A percentile compares a stretch with the other conserved stretches of the same genome.
These are phyloP conservation scores for Picea sitchensis DNA, from an alignment of 75 land plant species.

Conservation along the genomic window DNA sequence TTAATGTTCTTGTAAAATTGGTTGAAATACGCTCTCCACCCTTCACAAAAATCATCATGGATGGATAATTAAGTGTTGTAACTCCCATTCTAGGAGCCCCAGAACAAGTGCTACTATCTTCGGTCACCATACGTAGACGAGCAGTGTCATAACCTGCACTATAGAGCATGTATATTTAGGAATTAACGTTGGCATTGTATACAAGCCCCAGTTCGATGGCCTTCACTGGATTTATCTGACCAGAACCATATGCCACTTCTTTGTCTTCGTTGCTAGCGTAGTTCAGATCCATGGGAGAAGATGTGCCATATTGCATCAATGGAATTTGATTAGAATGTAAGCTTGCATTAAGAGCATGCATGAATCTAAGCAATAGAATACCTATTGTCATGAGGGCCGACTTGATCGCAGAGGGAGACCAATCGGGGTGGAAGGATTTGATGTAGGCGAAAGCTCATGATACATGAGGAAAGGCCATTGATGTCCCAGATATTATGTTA, in stretches of 20 bases:
- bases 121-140: slow-evolving; percentile 23
- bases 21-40: background rate
- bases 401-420: slow-evolving; percentile 27
- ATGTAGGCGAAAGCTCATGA: slow-evolving; percentile 7
- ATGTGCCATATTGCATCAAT: background rate
- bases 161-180: slow-evolving; percentile 25
- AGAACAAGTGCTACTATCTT: slow-evolving; percentile 21
- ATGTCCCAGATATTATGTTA: slow-evolving; percentile 17
- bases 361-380: background rate
- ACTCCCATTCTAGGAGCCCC: slow-evolving; percentile 3
- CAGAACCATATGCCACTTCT: slow-evolving; percentile 16
- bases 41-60: slow-evolving; percentile 23
- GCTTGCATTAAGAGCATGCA: background rate
- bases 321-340: background rate
- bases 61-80: slow-evolving; percentile 54
- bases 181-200: slow-evolving; percentile 7
- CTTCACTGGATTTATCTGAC: slow-evolving; percentile 12
- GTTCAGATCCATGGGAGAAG: background rate
- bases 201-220: slow-evolving; percentile 18
- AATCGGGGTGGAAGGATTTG: slow-evolving; percentile 11
- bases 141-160: slow-evolving; percentile 29
- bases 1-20: slow-evolving; percentile 29
- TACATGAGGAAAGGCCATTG: slow-evolving; percentile 14
- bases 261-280: background rate
- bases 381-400: slow-evolving; percentile 20